phyloP scores from a whole-genome alignment of 805 yeast genomes.

The Cyberlindnera sargentensis region DNA sequence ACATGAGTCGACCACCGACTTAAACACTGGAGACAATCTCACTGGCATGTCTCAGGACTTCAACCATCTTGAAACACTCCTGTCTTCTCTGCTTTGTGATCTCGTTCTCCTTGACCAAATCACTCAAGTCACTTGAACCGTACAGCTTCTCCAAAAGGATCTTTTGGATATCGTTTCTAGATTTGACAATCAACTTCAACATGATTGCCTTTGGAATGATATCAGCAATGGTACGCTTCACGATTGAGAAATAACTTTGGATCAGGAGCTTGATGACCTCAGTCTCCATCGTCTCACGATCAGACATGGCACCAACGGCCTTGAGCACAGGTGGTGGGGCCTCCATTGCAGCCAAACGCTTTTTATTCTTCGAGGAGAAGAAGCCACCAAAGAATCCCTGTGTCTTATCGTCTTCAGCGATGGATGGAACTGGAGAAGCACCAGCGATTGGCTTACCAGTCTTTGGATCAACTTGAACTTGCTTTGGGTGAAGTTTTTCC shows the following conservation, averaged over 20 bases:
- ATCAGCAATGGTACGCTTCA: slow-evolving; percentile 89
- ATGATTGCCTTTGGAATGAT: slow-evolving; percentile 92
- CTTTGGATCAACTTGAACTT: slow-evolving; percentile 78
- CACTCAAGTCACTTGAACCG: slow-evolving; percentile 63
- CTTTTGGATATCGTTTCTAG: slow-evolving; percentile 85
- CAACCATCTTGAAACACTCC: slow-evolving; percentile 94
- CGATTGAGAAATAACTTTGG: slow-evolving; percentile 84
- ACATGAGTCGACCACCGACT: background rate
- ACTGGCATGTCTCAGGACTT: slow-evolving; percentile 80
- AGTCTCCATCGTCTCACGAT: slow-evolving; percentile 93
- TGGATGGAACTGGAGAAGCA: slow-evolving; percentile 27
- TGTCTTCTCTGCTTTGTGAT: slow-evolving; percentile 87
- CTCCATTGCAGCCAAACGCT: slow-evolving; percentile 91
- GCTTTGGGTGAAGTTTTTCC: slow-evolving; percentile 70
- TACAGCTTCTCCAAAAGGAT: slow-evolving; percentile 83
- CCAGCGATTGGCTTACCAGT: slow-evolving; percentile 68
- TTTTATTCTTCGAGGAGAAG: slow-evolving; percentile 86
- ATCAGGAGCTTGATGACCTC: slow-evolving; percentile 93
- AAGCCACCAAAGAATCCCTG: slow-evolving; percentile 95
- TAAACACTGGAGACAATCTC: slow-evolving; percentile 55
- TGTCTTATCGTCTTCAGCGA: slow-evolving; percentile 34
- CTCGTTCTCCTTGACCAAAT: slow-evolving; percentile 86
- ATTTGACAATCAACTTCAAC: slow-evolving; percentile 80
- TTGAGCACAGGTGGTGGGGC: slow-evolving; percentile 94
- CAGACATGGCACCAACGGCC: slow-evolving; percentile 87